These are phyloP conservation scores for Athelia sp. DNA, from an alignment of 1,284 basidiomycete genomes.

Conservation along the genomic window DNA sequence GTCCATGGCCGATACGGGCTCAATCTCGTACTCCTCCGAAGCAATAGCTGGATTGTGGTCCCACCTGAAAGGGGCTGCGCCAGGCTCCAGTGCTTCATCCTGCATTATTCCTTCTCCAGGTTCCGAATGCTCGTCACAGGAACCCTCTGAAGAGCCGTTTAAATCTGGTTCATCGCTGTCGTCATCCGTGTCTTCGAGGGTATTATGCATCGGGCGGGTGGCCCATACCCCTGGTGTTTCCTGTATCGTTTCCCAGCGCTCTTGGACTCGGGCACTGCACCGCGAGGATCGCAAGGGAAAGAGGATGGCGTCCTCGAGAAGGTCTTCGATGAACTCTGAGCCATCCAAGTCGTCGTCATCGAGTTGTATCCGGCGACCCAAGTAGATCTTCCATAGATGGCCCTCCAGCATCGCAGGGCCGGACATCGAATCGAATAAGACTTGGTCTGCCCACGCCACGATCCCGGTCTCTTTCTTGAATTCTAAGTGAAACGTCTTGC, in stretches of 20 bases:
- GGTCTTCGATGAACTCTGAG: conserved; percentile 23
- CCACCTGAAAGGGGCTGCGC: neutral
- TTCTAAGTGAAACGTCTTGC: conserved; percentile 26
- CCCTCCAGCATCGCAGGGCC: conserved; percentile 22
- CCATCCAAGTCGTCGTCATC: conserved; percentile 30
- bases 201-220: conserved; percentile 13
- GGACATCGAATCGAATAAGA: conserved; percentile 23
- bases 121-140: too few relatives aligned
- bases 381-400: conserved; percentile 29
- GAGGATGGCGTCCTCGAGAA: conserved; percentile 27
- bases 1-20: neutral
- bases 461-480: conserved; percentile 22
- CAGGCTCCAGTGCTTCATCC: conserved; percentile 6
- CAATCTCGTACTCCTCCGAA: neutral
- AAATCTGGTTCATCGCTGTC: conserved; percentile 2
- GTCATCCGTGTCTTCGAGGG: neutral
- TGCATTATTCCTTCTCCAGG: too few relatives aligned
- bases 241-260: conserved; percentile 19
- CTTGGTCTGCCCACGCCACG: conserved; percentile 26
- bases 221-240: conserved; percentile 19
- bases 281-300: conserved; percentile 13
- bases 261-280: neutral
- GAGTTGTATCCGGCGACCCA: conserved; percentile 25
- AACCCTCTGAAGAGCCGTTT: neutral
- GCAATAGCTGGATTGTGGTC: neutral